Conservation (phyloP, 2,329 filamentous ascomycete genomes). For the Ceratocystis ficicola region DNA sequence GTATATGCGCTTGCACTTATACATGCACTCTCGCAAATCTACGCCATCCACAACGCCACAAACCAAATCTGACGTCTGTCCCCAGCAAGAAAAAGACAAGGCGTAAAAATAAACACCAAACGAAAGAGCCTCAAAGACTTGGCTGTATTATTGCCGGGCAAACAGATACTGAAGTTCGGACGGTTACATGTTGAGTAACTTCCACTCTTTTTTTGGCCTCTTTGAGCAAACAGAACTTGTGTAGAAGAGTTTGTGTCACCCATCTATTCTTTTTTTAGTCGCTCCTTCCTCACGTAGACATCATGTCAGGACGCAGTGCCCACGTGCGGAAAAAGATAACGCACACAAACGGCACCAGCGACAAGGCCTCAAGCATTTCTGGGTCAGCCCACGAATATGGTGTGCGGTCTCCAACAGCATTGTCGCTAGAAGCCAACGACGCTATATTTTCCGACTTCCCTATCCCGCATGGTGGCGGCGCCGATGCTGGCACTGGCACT, state of each 20-base stretch:
- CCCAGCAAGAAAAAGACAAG: background rate
- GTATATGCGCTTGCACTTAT: background rate
- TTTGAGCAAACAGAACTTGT: background rate
- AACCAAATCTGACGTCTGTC: slow-evolving; percentile 30
- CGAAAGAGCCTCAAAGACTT: background rate
- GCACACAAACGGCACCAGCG: slow-evolving; percentile 32
- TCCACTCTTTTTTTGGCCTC: background rate
- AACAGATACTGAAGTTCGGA: background rate
- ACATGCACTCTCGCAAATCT: background rate
- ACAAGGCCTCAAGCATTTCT: slow-evolving; percentile 23
- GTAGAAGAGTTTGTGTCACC: slow-evolving; percentile 1
- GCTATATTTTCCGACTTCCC: slow-evolving; percentile 31
- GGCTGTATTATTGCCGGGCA: background rate
- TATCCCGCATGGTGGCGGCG: slow-evolving; percentile 28
- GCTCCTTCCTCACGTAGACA: slow-evolving; percentile 17
- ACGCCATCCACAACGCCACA: slow-evolving; percentile 32
- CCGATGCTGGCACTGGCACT: slow-evolving; percentile 24
- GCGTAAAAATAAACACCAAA: background rate
- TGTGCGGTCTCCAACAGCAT: slow-evolving; percentile 31
- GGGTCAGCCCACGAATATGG: slow-evolving; percentile 24
- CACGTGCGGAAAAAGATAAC: slow-evolving; percentile 48
- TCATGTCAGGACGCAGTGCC: slow-evolving; percentile 47
- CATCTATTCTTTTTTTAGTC: background rate
- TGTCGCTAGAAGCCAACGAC: slow-evolving; percentile 34
- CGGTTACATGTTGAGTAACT: background rate